phyloP scores from a whole-genome alignment of 768 basidiomycete genomes.

The Boletus tomentosulus region DNA sequence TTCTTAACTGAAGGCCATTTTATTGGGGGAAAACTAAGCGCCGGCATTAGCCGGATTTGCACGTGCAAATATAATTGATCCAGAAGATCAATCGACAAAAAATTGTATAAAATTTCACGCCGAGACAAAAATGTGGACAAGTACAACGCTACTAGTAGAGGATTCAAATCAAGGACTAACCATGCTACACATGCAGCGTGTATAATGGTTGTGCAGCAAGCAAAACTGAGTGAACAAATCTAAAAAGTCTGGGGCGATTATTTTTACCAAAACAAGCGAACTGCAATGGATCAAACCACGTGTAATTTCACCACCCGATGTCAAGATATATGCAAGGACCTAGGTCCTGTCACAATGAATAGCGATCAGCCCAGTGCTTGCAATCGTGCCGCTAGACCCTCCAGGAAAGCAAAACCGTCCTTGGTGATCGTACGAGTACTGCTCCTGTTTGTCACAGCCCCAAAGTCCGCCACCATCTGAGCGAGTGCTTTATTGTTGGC shows the following conservation, averaged over 20 bases:
- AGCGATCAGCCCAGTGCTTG: conserved; percentile 23
- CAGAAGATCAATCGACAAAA: not conserved
- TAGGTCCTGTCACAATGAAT: not conserved
- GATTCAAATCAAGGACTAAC: no score
- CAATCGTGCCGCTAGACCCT: conserved; percentile 54
- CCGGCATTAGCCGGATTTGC: conserved; percentile 25
- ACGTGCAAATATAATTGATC: conserved; percentile 17
- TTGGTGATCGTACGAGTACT: conserved; percentile 72
- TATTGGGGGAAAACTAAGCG: conserved; percentile 24
- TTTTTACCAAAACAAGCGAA: not conserved
- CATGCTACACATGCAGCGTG: no score
- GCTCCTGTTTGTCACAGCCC: conserved; percentile 61
- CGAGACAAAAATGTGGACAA: no score
- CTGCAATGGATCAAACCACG: not conserved
- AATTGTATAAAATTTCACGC: not conserved
- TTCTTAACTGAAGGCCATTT: conserved; percentile 14
- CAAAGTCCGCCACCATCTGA: conserved; percentile 65
- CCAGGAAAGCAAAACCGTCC: conserved; percentile 69
- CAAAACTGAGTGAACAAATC: not conserved
- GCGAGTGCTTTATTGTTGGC: conserved; percentile 55
- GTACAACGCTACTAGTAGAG: no score
- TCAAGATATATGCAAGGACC: not conserved
- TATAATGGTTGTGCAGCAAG: no score
- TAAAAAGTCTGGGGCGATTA: not conserved
- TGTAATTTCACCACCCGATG: no score